phyloP scores from a whole-genome alignment of 805 yeast species.

The Clavispora phyllophila region DNA sequence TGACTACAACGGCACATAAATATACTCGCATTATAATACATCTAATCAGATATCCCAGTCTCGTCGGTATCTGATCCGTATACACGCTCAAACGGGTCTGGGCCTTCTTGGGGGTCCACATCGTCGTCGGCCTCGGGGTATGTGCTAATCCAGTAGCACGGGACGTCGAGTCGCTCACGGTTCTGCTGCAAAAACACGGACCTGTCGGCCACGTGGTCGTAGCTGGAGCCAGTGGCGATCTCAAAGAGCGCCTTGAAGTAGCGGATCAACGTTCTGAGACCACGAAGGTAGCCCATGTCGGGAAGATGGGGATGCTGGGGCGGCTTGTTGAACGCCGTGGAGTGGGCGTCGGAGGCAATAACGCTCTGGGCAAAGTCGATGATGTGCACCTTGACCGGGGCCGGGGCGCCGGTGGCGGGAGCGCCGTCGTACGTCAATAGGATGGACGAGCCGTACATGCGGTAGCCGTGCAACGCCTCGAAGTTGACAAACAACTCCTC shows the following conservation, averaged over 20 bases:
- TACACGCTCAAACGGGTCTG: constrained; percentile 12
- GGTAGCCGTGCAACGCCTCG: constrained; percentile 57
- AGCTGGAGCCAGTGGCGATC: constrained; percentile 39
- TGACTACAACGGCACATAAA: no score
- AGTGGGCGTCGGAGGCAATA: constrained; percentile 43
- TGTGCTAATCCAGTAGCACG: constrained; percentile 9
- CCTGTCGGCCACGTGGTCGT: constrained; percentile 16
- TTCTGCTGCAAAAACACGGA: constrained; percentile 1
- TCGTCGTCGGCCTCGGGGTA: constrained; percentile 9
- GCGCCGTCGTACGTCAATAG: constrained; percentile 85
- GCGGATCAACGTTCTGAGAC: constrained; percentile 64
- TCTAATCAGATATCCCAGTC: constrained; percentile 13
- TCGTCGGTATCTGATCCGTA: constrained; percentile 9
- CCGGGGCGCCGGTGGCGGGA: constrained; percentile 6
- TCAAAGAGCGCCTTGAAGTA: constrained; percentile 61
- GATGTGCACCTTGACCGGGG: constrained; percentile 51
- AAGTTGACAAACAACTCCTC: constrained; percentile 55
- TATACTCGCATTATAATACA: neutral
- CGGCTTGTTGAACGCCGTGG: constrained; percentile 48
- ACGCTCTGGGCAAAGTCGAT: constrained; percentile 96
- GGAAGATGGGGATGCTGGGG: constrained; percentile 60
- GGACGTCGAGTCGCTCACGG: neutral
- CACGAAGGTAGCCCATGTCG: constrained; percentile 83
- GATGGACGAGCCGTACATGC: constrained; percentile 88
- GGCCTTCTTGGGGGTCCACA: neutral